Conservation (phyloP, 129 eudicot genomes). For the Chrysanthemum seticuspe region DNA sequence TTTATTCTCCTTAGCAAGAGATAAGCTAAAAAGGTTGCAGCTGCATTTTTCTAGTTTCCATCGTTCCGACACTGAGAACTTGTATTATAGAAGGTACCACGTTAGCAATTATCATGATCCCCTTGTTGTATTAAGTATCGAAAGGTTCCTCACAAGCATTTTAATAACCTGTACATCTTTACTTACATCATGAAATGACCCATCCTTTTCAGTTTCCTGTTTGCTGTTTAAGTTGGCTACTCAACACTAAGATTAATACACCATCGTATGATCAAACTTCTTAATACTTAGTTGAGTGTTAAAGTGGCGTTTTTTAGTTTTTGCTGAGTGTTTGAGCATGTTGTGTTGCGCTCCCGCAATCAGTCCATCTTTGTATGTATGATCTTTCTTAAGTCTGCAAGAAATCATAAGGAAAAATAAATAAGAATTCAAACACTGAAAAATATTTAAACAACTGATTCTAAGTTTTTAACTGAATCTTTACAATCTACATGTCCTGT, state of each 20-base stretch:
- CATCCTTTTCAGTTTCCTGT: constrained; percentile 72
- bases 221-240: constrained; percentile 52
- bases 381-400: constrained; percentile 88
- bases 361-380: constrained; percentile 85
- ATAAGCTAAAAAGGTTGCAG: constrained; percentile 87
- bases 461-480: neutral
- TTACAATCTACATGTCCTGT: constrained; percentile 70
- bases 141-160: constrained; percentile 61
- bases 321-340: constrained; percentile 92
- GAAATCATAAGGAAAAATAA: neutral
- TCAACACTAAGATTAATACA: constrained; percentile 53
- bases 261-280: constrained; percentile 73
- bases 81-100: constrained; percentile 77
- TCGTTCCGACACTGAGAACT: constrained; percentile 68
- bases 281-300: constrained; percentile 65
- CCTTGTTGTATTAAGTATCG: constrained; percentile 82
- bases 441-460: neutral
- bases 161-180: constrained; percentile 78
- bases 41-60: constrained; percentile 78
- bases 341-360: constrained; percentile 65
- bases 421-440: neutral
- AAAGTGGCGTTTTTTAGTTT: constrained; percentile 57
- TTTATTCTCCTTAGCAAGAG: constrained; percentile 77
- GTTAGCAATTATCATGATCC: constrained; percentile 71
- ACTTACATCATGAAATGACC: constrained; percentile 81